A percentile compares a stretch with the other conserved stretches of the same genome.
These are phyloP conservation scores for Sporothrix mexicana DNA, from an alignment of 2,329 filamentous ascomycete species.

Conservation along the genomic window DNA sequence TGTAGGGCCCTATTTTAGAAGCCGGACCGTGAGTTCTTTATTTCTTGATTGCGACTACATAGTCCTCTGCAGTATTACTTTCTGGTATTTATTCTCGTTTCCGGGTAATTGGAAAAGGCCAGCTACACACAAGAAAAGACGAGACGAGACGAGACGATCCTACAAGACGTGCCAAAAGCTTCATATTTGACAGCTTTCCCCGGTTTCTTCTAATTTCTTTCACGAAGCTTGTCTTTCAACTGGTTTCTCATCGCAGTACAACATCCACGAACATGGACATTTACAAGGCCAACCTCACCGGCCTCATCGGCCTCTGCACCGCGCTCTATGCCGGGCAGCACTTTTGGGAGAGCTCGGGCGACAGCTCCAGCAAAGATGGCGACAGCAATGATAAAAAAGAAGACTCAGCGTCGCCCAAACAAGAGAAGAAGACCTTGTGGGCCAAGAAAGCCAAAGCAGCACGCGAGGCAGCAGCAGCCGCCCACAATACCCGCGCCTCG, in stretches of 20 bases:
- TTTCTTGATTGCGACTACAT: not conserved
- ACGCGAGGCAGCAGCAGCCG: constrained; percentile 36
- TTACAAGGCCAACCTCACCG: constrained; percentile 47
- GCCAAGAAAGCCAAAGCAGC: not conserved
- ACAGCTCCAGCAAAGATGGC: not conserved
- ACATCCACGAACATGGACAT: constrained; percentile 40
- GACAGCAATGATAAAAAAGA: not conserved
- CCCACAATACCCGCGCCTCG: constrained; percentile 37
- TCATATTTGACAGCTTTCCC: not conserved
- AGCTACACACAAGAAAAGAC: constrained; percentile 4
- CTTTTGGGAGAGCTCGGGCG: not conserved
- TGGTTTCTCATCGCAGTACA: not conserved
- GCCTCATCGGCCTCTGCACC: constrained; percentile 45
- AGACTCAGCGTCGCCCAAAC: not conserved
- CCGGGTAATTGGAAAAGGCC: constrained; percentile 33
- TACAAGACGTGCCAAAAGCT: not conserved
- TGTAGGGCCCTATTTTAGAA: not conserved
- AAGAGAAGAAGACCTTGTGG: not conserved
- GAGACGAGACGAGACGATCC: not conserved
- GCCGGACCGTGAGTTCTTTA: constrained; percentile 9
- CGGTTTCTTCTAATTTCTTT: not conserved
- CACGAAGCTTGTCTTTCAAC: not conserved
- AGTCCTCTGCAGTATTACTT: not conserved
- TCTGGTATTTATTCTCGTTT: constrained; percentile 15
- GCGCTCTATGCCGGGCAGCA: constrained; percentile 40